Base-by-base conservation (phyloP, 805 yeast species). In the Candida koratica region DNA sequence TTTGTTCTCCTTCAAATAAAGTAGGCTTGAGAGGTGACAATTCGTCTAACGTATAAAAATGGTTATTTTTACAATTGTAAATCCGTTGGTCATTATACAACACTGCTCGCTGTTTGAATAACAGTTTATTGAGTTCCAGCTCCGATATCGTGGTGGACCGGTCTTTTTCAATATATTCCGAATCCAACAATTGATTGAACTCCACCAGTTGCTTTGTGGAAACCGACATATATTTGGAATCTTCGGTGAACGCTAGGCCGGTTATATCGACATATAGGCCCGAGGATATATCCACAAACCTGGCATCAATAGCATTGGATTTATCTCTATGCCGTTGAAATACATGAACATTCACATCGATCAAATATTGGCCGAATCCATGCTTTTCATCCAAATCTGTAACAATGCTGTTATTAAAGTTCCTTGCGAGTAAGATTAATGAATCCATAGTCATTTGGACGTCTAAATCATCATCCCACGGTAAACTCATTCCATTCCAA, bases 231-330 rank as follows among this genome's bases (percentile, higher is more conserved):
- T 49, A 50, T 12, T 42, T 40, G 12, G 53, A 46, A n/a, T 33
- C 20, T 3, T 18, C 51, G 1, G 45, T 34, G 4, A 29, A 28
- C 7, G 44, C 33, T 17, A 58, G 36, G 1, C 77, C 84, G 1
- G 75, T 70, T 30, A 79, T 62, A 45, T 79, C 84, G 33, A 79
- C 63, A 47, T 75, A 79, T 9, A 70, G 47, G 6, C 84, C 84
- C 1, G 79, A 69, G 29, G 71, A 70, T 7, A 69, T 64, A 49
- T 79, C 84, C 35, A 79, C 72, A 47, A 79, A 73, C 42, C 82
- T 67, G 7, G 79, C 63, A 41, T 58, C 63, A 16, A 58, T 55
- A 34, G 51, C 51, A 43, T 56, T 58, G 14, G 43, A 43, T 10
- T 47, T 42, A n/a, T 38, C 39, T 7, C 52, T 44, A 17, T 46